Evolutionary conservation across 192 early-diverging fungal species (phyloP).

Genomic region (Backusella luteola): DNA sequence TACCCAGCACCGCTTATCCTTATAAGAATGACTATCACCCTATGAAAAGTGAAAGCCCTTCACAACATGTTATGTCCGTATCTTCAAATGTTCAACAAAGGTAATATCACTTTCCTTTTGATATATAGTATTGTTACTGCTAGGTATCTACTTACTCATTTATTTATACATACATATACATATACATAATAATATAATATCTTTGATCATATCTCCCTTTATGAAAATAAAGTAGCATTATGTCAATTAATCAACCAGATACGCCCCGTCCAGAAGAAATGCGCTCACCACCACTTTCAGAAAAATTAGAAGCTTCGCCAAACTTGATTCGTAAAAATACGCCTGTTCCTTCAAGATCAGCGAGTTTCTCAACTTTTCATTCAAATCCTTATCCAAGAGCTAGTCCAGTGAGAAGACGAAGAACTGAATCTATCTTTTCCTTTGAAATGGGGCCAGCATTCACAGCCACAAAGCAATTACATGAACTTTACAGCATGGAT

Average conservation of each 20-base stretch:
- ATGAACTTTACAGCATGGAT: constrained; percentile 66
- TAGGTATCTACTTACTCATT: not conserved
- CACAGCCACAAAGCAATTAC: constrained; percentile 59
- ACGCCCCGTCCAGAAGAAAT: constrained; percentile 31
- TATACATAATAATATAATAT: not conserved
- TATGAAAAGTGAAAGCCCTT: not conserved
- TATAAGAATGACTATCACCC: not conserved
- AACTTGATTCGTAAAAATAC: constrained; percentile 16
- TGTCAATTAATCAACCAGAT: constrained; percentile 26
- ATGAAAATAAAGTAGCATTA: constrained; percentile 8
- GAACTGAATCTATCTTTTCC: constrained; percentile 41
- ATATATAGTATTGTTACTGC: not conserved
- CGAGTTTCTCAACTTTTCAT: constrained; percentile 25
- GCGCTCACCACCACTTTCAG: constrained; percentile 2
- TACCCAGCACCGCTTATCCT: not conserved
- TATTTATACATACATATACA: not conserved
- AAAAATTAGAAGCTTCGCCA: not conserved
- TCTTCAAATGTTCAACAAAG: not conserved
- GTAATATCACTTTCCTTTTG: not conserved
- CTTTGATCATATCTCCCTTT: not conserved
- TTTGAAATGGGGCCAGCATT: constrained; percentile 69
- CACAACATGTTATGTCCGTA: not conserved
- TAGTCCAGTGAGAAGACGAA: constrained; percentile 32
- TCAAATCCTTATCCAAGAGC: constrained; percentile 26
- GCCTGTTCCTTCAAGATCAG: constrained; percentile 11